Evolutionary conservation across 2,329 filamentous ascomycete genomes (phyloP), one percentile per base, ranked within the genome.

Genomic region (Epichloe elymi): DNA sequence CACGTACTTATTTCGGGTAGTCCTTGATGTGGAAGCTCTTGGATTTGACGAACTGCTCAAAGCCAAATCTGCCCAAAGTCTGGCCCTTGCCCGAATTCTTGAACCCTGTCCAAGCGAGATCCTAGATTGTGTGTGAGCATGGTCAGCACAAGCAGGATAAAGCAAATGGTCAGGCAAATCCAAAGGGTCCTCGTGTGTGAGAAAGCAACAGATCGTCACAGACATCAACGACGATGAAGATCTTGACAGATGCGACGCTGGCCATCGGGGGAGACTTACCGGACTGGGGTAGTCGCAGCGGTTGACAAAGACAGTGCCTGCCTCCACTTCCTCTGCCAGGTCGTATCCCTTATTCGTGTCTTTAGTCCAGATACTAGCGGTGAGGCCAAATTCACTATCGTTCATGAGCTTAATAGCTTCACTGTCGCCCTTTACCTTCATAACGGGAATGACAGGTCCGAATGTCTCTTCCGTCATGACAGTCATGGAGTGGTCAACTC

Each of bases 301-400:
- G 67, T 97, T 97, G 61, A 97, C 87, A 70, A 96, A 97, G 46
- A 96, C 90, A 2, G 91, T 97, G 41, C 91, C 91, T 44, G 91
- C 90, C 65, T 96, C 90, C 46, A 97, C 81, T 48, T 83, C 75
- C 51, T 93, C 83, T 39, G 85, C 80, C 49, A 97, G 74, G 64
- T 86, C 78, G 59, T 89, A 82, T 15, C 85, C 91, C 63, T 76
- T 83, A 44, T 72, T 74, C 2, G 82, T 80, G 63, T 97, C 88
- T 67, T 93, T 94, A 52, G 89, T 95, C 91, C 91, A 97, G 61
- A 97, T 89, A 61, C 88, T 95, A n/a, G 90, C 91, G 3, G 91
- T 96, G 55, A 97, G 75, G 5, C 91, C 91, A 64, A 95, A 95
- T 57, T 95, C 83, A 69, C 87, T 93, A 65, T 95, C 89, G 61